A percentile compares a stretch with the other conserved stretches of the same genome.
phyloP scores from a whole-genome alignment of 2,329 filamentous ascomycete genomes.

The Trichoderma atroviride region DNA sequence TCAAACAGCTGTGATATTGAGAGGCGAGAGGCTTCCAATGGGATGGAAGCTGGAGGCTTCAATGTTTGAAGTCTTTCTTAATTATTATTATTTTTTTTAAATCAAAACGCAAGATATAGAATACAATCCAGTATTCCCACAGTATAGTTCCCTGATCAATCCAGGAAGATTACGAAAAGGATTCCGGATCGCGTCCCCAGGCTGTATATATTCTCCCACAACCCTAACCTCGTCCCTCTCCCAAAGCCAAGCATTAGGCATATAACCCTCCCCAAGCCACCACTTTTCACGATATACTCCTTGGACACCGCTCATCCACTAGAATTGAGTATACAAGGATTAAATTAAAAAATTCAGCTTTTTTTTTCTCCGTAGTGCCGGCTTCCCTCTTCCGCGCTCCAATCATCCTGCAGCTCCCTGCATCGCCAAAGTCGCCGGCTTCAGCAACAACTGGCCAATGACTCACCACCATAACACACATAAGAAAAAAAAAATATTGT shows the following conservation, averaged over 20 bases:
- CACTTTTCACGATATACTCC: neutral
- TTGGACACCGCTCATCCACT: neutral
- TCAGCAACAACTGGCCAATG: conserved; percentile 33
- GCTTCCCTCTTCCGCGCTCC: conserved; percentile 11
- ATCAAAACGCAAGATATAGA: neutral
- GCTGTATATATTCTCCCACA: conserved; percentile 23
- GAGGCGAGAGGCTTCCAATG: neutral
- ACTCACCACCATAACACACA: conserved; percentile 29
- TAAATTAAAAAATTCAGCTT: neutral
- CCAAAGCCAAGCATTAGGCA: conserved; percentile 2
- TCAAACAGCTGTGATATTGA: neutral
- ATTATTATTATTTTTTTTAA: neutral
- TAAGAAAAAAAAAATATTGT: neutral
- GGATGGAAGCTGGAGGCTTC: neutral
- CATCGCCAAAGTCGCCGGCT: conserved; percentile 21
- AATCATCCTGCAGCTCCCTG: conserved; percentile 25
- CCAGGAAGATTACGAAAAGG: neutral
- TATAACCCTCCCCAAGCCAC: neutral
- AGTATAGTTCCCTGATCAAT: neutral
- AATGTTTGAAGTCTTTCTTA: neutral
- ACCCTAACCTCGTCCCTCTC: neutral
- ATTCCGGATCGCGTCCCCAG: neutral
- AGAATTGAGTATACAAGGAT: neutral
- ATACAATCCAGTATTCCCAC: neutral
- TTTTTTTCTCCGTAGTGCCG: conserved; percentile 12